phyloP scores from a whole-genome alignment of 352 stramenopile species.

The Pilasporangium apinafurcum region DNA sequence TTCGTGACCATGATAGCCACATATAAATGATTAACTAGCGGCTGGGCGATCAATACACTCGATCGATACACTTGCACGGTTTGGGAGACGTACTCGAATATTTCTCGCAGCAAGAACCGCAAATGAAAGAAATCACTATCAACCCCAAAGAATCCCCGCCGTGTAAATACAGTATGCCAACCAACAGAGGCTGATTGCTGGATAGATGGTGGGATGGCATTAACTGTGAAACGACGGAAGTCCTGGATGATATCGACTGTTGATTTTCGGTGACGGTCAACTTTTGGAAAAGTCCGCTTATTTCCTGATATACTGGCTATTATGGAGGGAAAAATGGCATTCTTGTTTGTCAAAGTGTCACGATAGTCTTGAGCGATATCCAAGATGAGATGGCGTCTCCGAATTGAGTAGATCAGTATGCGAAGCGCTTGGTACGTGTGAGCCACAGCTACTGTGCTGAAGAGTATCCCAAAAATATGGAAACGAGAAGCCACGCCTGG shows the following conservation, averaged over 20 bases:
- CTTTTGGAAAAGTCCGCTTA: too few species aligned
- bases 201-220: background rate
- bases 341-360: background rate
- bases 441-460: constrained; percentile 11
- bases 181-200: background rate
- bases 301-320: background rate
- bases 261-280: too few species aligned
- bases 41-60: constrained; percentile 28
- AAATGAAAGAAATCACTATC: constrained; percentile 22
- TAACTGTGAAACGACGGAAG: background rate
- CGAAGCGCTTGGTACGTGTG: constrained; percentile 9
- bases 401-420: constrained; percentile 3
- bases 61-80: constrained; percentile 30
- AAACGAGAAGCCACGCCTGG: constrained; percentile 10
- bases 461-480: constrained; percentile 8
- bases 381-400: background rate
- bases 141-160: constrained; percentile 20
- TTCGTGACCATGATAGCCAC: constrained; percentile 29
- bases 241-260: too few species aligned
- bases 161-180: constrained; percentile 10
- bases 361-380: background rate
- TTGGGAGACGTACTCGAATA: constrained; percentile 36
- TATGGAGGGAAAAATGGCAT: background rate
- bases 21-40: constrained; percentile 45
- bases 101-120: constrained; percentile 22